Percentiles rank a stretch among this genome's conserved stretches.
Conservation (phyloP, 2,329 filamentous ascomycete species). For the Arthrobotrys musiformis region DNA sequence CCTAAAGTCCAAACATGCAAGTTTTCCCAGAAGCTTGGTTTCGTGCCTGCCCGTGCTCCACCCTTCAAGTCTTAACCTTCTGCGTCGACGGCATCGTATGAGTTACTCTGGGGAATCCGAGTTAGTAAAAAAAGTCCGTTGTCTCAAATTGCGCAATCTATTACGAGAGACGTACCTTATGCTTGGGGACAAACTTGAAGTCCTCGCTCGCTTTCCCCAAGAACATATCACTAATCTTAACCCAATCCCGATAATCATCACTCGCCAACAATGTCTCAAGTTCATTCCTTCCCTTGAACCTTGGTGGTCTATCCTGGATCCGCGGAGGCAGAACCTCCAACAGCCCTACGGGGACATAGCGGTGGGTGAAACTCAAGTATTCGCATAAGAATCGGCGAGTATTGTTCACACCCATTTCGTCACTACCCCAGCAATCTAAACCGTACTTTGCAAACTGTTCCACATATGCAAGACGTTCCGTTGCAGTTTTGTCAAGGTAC, state of each 20-base stretch:
- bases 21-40: not conserved
- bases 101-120: slow-evolving; percentile 41
- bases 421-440: slow-evolving; percentile 92
- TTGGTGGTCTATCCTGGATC: slow-evolving; percentile 88
- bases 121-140: slow-evolving; percentile 29
- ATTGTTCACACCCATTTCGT: slow-evolving; percentile 90
- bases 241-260: slow-evolving; percentile 95
- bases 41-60: not conserved
- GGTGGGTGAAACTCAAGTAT: slow-evolving; percentile 91
- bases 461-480: slow-evolving; percentile 84
- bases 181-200: slow-evolving; percentile 96
- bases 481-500: slow-evolving; percentile 93
- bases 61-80: slow-evolving; percentile 27
- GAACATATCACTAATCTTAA: slow-evolving; percentile 99
- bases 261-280: slow-evolving; percentile 93
- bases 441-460: slow-evolving; percentile 92
- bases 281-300: slow-evolving; percentile 84
- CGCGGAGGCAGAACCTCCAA: slow-evolving; percentile 87
- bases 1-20: slow-evolving; percentile 13
- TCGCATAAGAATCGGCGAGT: slow-evolving; percentile 93
- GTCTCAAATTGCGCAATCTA: slow-evolving; percentile 16
- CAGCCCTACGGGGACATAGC: slow-evolving; percentile 90
- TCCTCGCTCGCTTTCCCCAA: slow-evolving; percentile 87
- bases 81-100: slow-evolving; percentile 51
- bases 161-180: slow-evolving; percentile 75